Evolutionary conservation across 495 filamentous ascomycete species (phyloP), one percentile per base, ranked within the genome.

Genomic region (Lophium mytilinum): DNA sequence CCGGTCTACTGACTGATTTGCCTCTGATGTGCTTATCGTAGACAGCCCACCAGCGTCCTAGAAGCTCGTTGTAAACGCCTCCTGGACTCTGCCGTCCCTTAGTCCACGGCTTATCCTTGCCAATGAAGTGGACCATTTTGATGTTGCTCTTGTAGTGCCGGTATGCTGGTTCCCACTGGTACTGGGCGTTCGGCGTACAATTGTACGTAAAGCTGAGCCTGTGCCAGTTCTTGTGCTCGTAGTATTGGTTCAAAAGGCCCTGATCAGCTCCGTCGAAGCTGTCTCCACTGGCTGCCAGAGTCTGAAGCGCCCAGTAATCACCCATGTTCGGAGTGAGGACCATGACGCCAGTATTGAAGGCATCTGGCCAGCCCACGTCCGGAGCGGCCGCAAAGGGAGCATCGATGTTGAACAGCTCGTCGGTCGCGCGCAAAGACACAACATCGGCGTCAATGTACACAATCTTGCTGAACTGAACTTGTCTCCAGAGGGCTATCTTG

Each of bases 191-290:
- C 5, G 91, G 90, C 2, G 93, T 99, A 71, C 89, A 91, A 70
- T 99, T 99, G 74, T 96, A 99, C 35, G 83, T 81, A 72, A 99
- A 99, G 74, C 88, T 90, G 61, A 99, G 73, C 57, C 90, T 80
- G 72, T 96, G 84, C 80, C 83, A 96, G 63, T 86, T 80, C 58
- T 77, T 79, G 56, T 72, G 64, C 58, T 70, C 66, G 74, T 95
- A 99, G 71, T 96, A 85, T 77, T 92, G 88, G 69, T 99, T 99
- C 66, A 99, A 73, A 42, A 99, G 78, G 15, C 93, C 93, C 71
- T 99, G 93, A 65, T 99, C 93, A 36, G 94, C 93, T 21, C 93
- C 94, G 72, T 99, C 93, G 64, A 99, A 99, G 63, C 90, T 95
- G 68, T 89, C 87, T 49, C 90, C 90, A 36, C 84, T 74, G 58